A percentile compares a stretch with the other conserved stretches of the same genome.
These are phyloP conservation scores for Ophiocordyceps camponoti-floridani DNA, from an alignment of 2,329 filamentous ascomycete genomes.

Conservation along the genomic window DNA sequence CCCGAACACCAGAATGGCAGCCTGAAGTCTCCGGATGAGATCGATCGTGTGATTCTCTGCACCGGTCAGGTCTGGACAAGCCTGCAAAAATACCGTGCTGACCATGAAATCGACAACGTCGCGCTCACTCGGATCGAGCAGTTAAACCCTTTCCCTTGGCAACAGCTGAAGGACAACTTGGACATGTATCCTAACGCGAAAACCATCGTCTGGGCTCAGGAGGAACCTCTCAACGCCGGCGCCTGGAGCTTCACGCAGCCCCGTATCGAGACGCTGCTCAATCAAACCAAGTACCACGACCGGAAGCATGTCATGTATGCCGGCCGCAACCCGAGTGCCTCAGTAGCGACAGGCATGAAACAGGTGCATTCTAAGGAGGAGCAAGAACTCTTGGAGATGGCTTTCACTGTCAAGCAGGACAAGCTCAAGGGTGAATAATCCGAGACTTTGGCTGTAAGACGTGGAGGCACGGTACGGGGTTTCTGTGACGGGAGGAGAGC, in stretches of 20 bases:
- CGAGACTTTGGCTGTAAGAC: too few species aligned
- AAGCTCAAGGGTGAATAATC: constrained; percentile 47
- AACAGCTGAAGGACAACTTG: constrained; percentile 88
- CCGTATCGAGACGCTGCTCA: constrained; percentile 87
- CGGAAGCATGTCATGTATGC: constrained; percentile 95
- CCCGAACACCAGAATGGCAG: constrained; percentile 59
- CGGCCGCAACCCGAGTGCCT: constrained; percentile 81
- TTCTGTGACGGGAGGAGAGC: too few species aligned
- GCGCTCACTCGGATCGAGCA: constrained; percentile 94
- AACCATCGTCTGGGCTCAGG: constrained; percentile 93
- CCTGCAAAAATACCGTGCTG: constrained; percentile 76
- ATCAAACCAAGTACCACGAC: constrained; percentile 82
- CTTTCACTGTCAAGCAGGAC: constrained; percentile 46
- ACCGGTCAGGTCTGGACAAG: constrained; percentile 86
- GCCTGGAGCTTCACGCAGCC: constrained; percentile 97
- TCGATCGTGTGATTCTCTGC: constrained; percentile 89
- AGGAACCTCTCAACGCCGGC: constrained; percentile 94
- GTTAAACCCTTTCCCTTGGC: constrained; percentile 97
- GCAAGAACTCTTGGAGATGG: constrained; percentile 56
- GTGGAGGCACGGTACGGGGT: not conserved
- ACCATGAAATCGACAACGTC: constrained; percentile 74
- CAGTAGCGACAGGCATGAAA: constrained; percentile 88
- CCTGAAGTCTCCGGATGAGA: constrained; percentile 67
- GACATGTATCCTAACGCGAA: constrained; percentile 95
- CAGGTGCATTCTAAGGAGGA: constrained; percentile 80